Evolutionary conservation across 345 rosid genomes (phyloP), one percentile per base, ranked within the genome.

Genomic region (Camelina laxa): DNA sequence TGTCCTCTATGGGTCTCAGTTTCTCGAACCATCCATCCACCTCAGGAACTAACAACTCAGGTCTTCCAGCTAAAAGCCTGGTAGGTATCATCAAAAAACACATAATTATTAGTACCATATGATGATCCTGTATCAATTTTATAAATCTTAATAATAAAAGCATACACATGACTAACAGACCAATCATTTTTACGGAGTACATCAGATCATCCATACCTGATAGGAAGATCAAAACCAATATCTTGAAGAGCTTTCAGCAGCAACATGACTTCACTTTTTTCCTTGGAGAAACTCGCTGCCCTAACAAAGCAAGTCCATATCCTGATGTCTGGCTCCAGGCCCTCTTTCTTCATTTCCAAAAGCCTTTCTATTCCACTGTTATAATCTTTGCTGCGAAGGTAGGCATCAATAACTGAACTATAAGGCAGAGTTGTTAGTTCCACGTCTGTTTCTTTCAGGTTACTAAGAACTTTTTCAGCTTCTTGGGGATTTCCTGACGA

Each of bases 261-360:
- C 53, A 72, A 22, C 72, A 87, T 79, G 62, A 90, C 93, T 72
- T 90, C 95, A 59, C 69, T 80, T 60, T 80, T 77, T 44, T 60
- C 67, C 68, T 80, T 78, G 33, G 84, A 80, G 71, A 91, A 79
- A 83, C 98, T 94, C 57, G 97, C 96, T 54, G 93, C 95, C 80
- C 96, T 88, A 48, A 90, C 73, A 79, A 94, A 94, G 88, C 95
- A 90, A 49, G 98, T 91, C 98, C 98, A 91, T 81, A 91, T 85
- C 78, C 90, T 85, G 80, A 90, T 93, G 81, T 94, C 97, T 65
- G 91, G 87, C 75, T 88, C 91, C 66, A 90, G 47, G 14, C 93
- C 96, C 59, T 87, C 97, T 73, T 65, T 77, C 83, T 84, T 83
- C 98, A 94, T 88, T 74, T 87, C 85, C 80, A 67, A 57, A 19